These are phyloP conservation scores for Apophysomyces trapeziformis DNA, from an alignment of 371 early-diverging fungal genomes.

Conservation along the genomic window DNA sequence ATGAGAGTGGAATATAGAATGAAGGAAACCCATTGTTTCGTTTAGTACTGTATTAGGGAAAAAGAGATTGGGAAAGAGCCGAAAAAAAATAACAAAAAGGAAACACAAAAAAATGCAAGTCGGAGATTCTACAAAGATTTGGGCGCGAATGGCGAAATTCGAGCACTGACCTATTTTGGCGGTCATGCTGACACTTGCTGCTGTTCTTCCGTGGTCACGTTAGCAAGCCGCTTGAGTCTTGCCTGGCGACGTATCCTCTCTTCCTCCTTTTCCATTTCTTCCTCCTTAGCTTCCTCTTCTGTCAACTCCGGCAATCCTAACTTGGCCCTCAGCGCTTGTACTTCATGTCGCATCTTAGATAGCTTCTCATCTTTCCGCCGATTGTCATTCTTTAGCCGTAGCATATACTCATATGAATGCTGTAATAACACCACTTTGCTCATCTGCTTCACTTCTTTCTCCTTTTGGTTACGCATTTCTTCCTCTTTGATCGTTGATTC, in stretches of 20 bases:
- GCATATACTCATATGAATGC: constrained; percentile 65
- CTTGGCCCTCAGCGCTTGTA: constrained; percentile 35
- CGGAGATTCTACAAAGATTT: background rate
- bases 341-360: constrained; percentile 37
- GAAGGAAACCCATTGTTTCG: constrained; percentile 39
- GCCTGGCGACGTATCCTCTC: constrained; percentile 28
- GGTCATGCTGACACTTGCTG: constrained; percentile 2
- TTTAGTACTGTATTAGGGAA: background rate
- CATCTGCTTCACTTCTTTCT: constrained; percentile 59
- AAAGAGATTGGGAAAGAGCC: constrained; percentile 14
- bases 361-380: constrained; percentile 47
- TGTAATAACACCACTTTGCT: constrained; percentile 53
- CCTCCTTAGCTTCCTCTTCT: constrained; percentile 35
- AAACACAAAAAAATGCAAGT: constrained; percentile 3
- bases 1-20: constrained; percentile 26
- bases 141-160: too few relatives aligned
- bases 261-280: constrained; percentile 24
- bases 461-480: constrained; percentile 22
- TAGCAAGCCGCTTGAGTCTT: constrained; percentile 19
- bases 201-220: constrained; percentile 11
- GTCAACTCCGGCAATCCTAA: constrained; percentile 41
- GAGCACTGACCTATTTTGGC: too few relatives aligned
- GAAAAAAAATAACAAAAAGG: constrained; percentile 10
- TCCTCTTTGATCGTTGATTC: constrained; percentile 13
- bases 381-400: constrained; percentile 51